Conservation (phyloP, 305 asterid species). For the Euphrasia arctica region DNA sequence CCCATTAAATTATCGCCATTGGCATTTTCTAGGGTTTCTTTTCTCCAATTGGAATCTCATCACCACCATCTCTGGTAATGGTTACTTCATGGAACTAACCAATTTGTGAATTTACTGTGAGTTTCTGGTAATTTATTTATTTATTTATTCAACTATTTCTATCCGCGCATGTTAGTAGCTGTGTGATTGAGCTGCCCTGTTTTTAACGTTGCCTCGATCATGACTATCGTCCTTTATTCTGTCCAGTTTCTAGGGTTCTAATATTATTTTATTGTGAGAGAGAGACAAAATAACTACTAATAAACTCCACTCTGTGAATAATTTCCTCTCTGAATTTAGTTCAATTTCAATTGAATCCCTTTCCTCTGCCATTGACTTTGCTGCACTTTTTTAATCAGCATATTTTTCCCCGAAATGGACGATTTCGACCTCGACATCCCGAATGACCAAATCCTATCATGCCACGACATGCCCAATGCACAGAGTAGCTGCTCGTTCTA, state of each 20-base stretch:
- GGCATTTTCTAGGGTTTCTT: constrained; percentile 33
- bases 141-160: background rate
- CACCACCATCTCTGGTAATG: constrained; percentile 7
- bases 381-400: background rate
- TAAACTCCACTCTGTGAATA: background rate
- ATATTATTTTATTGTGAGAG: background rate
- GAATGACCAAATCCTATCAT: constrained; percentile 51
- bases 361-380: constrained; percentile 20
- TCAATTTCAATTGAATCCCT: constrained; percentile 9
- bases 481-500: constrained; percentile 72
- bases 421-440: constrained; percentile 73
- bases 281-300: background rate
- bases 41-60: background rate
- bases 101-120: constrained; percentile 21
- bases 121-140: constrained; percentile 11
- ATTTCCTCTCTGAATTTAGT: background rate
- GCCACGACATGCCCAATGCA: constrained; percentile 57
- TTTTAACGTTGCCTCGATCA: constrained; percentile 16
- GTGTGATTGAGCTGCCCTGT: constrained; percentile 17
- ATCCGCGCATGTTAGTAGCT: constrained; percentile 18
- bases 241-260: constrained; percentile 21
- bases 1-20: constrained; percentile 32
- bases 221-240: constrained; percentile 6
- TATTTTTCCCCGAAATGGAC: constrained; percentile 48
- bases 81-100: constrained; percentile 17